These are phyloP conservation scores for Ilyonectria destructans DNA, from an alignment of 2,329 filamentous ascomycete genomes.

Conservation along the genomic window DNA sequence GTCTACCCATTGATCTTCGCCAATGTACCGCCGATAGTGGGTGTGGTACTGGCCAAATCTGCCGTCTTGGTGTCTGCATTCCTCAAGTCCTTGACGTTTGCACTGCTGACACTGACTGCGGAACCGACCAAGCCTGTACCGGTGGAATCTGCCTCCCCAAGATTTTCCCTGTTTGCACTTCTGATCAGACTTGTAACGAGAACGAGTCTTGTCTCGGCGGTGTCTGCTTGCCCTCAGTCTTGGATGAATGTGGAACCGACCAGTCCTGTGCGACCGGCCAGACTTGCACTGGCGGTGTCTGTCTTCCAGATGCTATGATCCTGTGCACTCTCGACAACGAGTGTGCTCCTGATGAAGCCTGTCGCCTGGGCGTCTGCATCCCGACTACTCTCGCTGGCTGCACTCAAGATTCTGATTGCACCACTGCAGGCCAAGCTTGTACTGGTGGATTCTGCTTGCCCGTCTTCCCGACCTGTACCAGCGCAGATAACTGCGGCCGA, in stretches of 20 bases:
- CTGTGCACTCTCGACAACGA: not conserved
- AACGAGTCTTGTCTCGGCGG: not conserved
- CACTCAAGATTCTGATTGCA: not conserved
- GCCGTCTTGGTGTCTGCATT: conserved; percentile 14
- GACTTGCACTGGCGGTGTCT: conserved; percentile 9
- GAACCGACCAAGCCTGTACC: not conserved
- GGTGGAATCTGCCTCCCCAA: conserved; percentile 14
- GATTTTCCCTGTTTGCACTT: conserved; percentile 9
- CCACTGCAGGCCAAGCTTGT: not conserved
- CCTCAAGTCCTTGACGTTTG: conserved; percentile 4
- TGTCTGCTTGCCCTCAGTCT: conserved; percentile 17
- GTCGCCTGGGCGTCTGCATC: conserved; percentile 16
- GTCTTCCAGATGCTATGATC: not conserved
- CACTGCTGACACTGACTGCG: conserved; percentile 6
- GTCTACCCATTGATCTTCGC: not conserved
- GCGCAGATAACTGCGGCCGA: conserved; percentile 3
- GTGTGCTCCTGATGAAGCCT: conserved; percentile 9
- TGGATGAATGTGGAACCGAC: not conserved
- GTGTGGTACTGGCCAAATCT: conserved; percentile 4
- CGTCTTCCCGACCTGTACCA: not conserved
- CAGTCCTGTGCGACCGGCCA: conserved; percentile 4
- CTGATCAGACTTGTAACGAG: not conserved
- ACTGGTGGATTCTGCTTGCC: conserved; percentile 15
- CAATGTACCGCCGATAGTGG: conserved; percentile 10
- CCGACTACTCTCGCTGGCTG: not conserved